Percentiles rank a stretch among this genome's conserved stretches.
Evolutionary conservation across 1,284 basidiomycete genomes (phyloP).

Genomic region (Ceratobasidium papillatum): DNA sequence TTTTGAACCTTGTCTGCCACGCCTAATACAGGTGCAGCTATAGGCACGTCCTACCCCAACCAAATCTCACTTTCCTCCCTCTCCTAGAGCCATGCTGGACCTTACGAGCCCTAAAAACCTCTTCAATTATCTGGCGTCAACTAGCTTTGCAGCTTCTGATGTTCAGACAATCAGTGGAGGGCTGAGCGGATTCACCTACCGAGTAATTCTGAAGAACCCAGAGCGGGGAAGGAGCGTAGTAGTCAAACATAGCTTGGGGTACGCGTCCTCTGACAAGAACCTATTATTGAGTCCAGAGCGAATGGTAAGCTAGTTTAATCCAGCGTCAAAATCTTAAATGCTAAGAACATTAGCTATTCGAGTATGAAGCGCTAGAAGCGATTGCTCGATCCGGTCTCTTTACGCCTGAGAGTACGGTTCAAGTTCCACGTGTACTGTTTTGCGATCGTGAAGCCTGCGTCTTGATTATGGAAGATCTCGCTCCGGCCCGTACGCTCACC

Average conservation of each 20-base stretch:
- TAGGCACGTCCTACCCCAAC: too few species aligned
- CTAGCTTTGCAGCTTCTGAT: not conserved
- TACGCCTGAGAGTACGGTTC: not conserved
- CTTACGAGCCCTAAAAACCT: not conserved
- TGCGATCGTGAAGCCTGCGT: not conserved
- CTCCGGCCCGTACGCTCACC: not conserved
- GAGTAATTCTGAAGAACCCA: not conserved
- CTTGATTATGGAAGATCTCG: not conserved
- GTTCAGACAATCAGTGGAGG: not conserved
- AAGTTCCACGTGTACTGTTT: not conserved
- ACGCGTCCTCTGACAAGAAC: not conserved
- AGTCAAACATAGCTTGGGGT: not conserved
- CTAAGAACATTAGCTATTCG: not conserved
- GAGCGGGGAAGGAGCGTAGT: not conserved
- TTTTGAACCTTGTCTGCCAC: too few species aligned
- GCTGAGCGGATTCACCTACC: not conserved
- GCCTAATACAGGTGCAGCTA: too few species aligned
- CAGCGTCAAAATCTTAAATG: not conserved
- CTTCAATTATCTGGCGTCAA: not conserved
- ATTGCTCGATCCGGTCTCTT: not conserved
- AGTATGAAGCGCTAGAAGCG: conserved; percentile 1
- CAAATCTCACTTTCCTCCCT: too few species aligned
- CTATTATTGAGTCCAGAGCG: not conserved
- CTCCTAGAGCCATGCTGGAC: not conserved
- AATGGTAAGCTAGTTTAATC: not conserved